Conservation (phyloP, 1,284 basidiomycete species). For the Albatrellus sp. region DNA sequence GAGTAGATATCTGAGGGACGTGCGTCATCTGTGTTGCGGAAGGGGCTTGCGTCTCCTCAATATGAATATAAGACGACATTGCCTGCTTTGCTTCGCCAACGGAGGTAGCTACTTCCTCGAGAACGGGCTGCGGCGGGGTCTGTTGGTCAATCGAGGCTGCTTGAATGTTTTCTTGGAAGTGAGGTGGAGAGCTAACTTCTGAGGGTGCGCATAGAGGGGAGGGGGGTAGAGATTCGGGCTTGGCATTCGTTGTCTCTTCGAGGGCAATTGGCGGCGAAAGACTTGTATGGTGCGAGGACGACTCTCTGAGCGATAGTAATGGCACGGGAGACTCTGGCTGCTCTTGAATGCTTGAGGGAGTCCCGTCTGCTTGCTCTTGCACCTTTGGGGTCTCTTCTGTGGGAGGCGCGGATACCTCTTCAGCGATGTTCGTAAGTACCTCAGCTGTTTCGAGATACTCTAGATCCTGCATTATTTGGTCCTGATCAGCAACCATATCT, state of each 20-base stretch:
- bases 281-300: background rate
- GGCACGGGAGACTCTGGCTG: background rate
- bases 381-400: background rate
- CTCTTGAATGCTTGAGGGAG: background rate
- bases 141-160: no score
- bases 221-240: no score
- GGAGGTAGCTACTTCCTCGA: no score
- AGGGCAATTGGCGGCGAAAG: background rate
- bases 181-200: no score
- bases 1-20: background rate
- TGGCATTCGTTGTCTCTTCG: background rate
- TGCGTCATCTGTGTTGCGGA: background rate
- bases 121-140: no score
- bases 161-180: no score
- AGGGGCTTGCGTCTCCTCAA: background rate
- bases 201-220: no score
- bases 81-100: background rate
- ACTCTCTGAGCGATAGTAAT: background rate
- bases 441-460: background rate
- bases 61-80: no score
- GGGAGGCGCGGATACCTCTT: background rate
- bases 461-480: background rate
- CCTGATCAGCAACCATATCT: background rate
- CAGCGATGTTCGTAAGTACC: background rate
- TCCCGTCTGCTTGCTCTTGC: background rate